Base-by-base conservation (phyloP, 768 basidiomycete genomes). In the Amyloporia xantha region DNA sequence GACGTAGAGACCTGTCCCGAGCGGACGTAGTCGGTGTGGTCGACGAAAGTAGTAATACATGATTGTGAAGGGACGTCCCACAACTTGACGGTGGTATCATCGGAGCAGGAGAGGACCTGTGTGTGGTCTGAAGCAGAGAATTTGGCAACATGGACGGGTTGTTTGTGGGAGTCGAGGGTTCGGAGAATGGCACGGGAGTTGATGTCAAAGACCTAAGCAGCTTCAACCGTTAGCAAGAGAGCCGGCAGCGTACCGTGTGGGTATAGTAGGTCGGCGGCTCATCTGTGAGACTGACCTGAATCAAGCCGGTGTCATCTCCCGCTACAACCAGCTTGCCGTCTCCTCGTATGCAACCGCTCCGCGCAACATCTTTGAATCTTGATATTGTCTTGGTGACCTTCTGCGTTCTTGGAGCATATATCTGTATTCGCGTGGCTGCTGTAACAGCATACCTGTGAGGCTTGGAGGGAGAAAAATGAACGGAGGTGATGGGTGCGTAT, bases 361-460 rank as follows among this genome's bases (percentile, higher is more conserved):
- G 74, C 1, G 95, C 93, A 28, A 94, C 85, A 61, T 98, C 96
- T 66, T 96, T 97, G 72, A 99, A 99, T 33, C 96, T 76, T 24
- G 94, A 87, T 49, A 99, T 91, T 2, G 91, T 95, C 75, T 98
- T 98, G 13, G 84, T 89, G 47, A 97, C 82, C 67, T 93, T 94
- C 68, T 97, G 94, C 2, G 95, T 98, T 46, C 91, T 84, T 12
- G 94, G 92, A 2, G 92, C 90, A 68, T 97, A 97, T 62, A 98
- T 86, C 67, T 98, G 90, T 1, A 99, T 82, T 54, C 94, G 76
- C 1, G 93, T 88, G 0, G 91, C 92, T 1, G 93, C 89, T 23
- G 94, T 96, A 48, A 98, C 93, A 21, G 93, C 95, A 73, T 94
- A 97, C 61, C 87, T 75, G 64, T 99, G 92, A 4, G 95, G 95